Percentiles rank a stretch among this genome's conserved stretches.
Evolutionary conservation across 305 asterid species (phyloP).

Genomic region (Fraxinus angustifolia): DNA sequence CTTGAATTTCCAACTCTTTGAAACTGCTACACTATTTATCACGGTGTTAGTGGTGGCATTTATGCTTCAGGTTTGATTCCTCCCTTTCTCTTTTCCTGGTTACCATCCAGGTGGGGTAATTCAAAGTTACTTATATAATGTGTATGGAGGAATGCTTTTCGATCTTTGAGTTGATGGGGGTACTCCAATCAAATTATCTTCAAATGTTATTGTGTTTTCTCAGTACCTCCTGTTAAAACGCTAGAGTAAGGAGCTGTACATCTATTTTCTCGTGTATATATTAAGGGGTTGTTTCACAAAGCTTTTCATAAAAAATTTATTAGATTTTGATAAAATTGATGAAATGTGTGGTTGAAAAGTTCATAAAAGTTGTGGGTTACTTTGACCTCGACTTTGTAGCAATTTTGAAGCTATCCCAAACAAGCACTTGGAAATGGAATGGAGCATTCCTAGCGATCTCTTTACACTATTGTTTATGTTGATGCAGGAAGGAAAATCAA

Average conservation of each 20-base stretch:
- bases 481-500: conserved; percentile 96
- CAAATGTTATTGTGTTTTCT: neutral
- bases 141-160: neutral
- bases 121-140: neutral
- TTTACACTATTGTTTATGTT: conserved; percentile 21
- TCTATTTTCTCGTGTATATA: neutral
- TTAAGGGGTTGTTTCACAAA: neutral
- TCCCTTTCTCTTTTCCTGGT: neutral
- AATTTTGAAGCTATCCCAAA: neutral
- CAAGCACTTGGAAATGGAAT: neutral
- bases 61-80: conserved; percentile 82
- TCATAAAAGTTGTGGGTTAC: neutral
- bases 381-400: neutral
- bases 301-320: neutral
- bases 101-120: neutral
- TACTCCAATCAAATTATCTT: neutral
- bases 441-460: neutral
- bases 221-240: neutral
- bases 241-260: neutral
- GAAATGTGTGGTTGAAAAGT: neutral
- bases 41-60: conserved; percentile 95
- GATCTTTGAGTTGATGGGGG: neutral
- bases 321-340: no score
- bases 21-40: conserved; percentile 91
- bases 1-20: conserved; percentile 94